Evolutionary conservation across 2,329 filamentous ascomycete genomes (phyloP).

Genomic region (Daldinia sp.): DNA sequence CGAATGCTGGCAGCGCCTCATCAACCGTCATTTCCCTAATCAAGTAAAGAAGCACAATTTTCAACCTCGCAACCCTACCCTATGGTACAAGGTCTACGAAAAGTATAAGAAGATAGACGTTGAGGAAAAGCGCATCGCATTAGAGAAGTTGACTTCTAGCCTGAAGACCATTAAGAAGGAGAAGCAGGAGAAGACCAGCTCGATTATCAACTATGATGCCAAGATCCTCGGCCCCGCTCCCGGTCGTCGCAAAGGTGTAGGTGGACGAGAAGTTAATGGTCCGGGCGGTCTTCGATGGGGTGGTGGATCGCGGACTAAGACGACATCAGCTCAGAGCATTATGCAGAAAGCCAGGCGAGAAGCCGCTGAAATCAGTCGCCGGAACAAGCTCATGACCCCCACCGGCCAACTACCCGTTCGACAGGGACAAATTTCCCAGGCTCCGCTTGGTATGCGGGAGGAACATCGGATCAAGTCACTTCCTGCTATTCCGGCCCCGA

Average conservation of each 20-base stretch:
- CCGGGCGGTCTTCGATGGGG: constrained; percentile 58
- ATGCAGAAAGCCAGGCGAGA: constrained; percentile 69
- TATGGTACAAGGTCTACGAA: constrained; percentile 84
- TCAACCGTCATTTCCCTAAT: constrained; percentile 79
- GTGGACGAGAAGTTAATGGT: constrained; percentile 17
- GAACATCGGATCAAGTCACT: constrained; percentile 62
- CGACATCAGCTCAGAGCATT: constrained; percentile 63
- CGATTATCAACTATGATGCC: constrained; percentile 63
- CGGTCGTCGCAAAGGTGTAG: constrained; percentile 49
- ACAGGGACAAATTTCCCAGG: constrained; percentile 59
- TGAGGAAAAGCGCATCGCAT: constrained; percentile 67
- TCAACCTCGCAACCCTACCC: constrained; percentile 72
- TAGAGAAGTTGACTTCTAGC: constrained; percentile 67
- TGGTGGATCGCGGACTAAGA: constrained; percentile 65
- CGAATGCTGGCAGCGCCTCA: constrained; percentile 67
- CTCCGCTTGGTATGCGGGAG: constrained; percentile 66
- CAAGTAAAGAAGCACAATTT: constrained; percentile 71
- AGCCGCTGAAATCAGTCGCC: constrained; percentile 64
- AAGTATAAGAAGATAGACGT: constrained; percentile 73
- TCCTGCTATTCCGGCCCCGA: constrained; percentile 35
- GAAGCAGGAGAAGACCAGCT: constrained; percentile 68
- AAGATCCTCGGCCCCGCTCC: constrained; percentile 59
- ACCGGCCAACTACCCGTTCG: constrained; percentile 52
- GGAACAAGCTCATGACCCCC: constrained; percentile 60
- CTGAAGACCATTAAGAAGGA: constrained; percentile 69